Base-by-base conservation (phyloP, 2,329 filamentous ascomycete species). In the Arachnomyces sp. region DNA sequence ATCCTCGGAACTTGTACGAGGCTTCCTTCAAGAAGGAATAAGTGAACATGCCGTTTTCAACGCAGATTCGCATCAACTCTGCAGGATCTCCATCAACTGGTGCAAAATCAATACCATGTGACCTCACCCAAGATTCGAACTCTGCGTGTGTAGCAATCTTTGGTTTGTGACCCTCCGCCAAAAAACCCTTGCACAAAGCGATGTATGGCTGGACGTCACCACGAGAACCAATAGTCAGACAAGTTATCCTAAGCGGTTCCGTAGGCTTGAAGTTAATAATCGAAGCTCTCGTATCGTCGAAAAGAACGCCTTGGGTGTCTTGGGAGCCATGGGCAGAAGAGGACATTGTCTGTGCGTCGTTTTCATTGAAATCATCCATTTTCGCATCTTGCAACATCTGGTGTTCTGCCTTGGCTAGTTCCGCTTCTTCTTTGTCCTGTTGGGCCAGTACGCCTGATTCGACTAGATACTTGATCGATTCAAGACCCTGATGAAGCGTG, bases 121-220 rank as follows among this genome's bases (percentile, higher is more conserved):
- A 78, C 57, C 87, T 78, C 33, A 98, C 78, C 89, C 90, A 98
- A 11, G 72, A 75, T 52, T 84, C 81, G 54, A 98, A 98, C 60
- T 96, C 90, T 16, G 72, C 74, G 59, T 98, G 92, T 0, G 92
- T 96, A 8, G 90, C 92, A 52, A 98, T 98, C 47, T 78, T 82
- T 12, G 84, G 77, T 45, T 75, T 78, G 62, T 98, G 92, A 1
- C 92, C 92, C 51, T 98, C 89, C 0, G 82, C 84, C 31, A 93
- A 63, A 2, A 98, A 69, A 1, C 86, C 87, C 57, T 95, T 95
- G 67, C 92, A 95, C 1, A 98, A 71, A 0, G 92, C 88, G 59
- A 98, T 96, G 59, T 96, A 98, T 1, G 92, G 92, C 60, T 98
- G 92, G 3, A 98, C 90, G 58, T 98, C 92, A 16, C 92, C 92